Evolutionary conservation across 2,329 filamentous ascomycete species (phyloP).

Genomic region (Xylaria digitata): DNA sequence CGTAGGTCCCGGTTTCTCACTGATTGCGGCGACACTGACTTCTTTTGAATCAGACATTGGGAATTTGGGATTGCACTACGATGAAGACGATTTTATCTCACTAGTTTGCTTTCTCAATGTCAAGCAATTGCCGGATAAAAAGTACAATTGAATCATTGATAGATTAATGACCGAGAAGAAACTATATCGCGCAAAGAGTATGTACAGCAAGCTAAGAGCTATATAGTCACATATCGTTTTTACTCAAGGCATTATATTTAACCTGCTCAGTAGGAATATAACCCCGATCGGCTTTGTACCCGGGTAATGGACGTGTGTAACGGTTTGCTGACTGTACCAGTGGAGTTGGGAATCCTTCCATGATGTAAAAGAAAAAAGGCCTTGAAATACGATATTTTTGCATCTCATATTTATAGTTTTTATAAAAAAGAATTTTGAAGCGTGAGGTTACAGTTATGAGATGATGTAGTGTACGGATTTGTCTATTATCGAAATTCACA

Average conservation of each 20-base stretch:
- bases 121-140: background rate
- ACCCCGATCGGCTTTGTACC: constrained; percentile 31
- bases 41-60: constrained; percentile 18
- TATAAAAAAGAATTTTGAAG: background rate
- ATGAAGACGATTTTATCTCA: constrained; percentile 6
- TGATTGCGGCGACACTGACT: background rate
- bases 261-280: constrained; percentile 25
- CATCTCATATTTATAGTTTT: background rate
- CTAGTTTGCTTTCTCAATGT: background rate
- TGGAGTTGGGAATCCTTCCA: constrained; percentile 3
- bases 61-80: background rate
- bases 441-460: background rate
- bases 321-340: constrained; percentile 26
- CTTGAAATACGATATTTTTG: background rate
- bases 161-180: background rate
- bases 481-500: background rate
- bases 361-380: background rate
- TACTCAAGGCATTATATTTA: background rate
- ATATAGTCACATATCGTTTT: background rate
- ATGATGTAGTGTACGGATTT: background rate
- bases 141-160: too few species aligned
- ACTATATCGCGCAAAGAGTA: background rate
- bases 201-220: background rate
- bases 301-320: constrained; percentile 24
- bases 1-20: constrained; percentile 11